Conservation (phyloP, 441 rosid species). For the Adansonia gregorii region DNA sequence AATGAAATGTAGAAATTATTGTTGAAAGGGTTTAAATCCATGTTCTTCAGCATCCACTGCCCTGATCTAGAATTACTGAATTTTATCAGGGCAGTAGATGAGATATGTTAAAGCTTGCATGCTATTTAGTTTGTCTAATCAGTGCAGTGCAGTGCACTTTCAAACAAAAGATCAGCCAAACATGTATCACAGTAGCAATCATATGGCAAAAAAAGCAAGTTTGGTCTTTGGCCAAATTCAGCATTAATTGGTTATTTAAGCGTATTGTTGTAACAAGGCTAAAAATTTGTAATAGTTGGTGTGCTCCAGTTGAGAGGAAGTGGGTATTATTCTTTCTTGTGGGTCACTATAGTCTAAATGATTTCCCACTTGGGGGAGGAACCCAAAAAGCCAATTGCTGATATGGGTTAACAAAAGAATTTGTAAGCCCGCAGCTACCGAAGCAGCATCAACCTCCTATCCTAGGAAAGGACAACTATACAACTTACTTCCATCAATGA, state of each 20-base stretch:
- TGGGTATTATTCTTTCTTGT: constrained; percentile 4
- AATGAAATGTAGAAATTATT: neutral
- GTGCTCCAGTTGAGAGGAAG: neutral
- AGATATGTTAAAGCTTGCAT: neutral
- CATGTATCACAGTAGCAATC: constrained; percentile 1
- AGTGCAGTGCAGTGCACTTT: neutral
- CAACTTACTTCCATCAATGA: neutral
- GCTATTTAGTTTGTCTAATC: no score
- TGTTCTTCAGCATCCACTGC: constrained; percentile 5
- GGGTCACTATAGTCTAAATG: neutral
- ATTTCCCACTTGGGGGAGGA: neutral
- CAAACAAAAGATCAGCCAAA: neutral
- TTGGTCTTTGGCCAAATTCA: constrained; percentile 12
- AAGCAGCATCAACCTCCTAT: constrained; percentile 5
- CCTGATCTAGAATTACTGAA: neutral
- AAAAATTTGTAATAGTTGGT: neutral
- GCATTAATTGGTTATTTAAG: neutral
- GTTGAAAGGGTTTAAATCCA: constrained; percentile 8
- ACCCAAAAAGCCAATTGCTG: neutral
- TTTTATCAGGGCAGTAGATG: neutral
- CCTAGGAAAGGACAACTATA: neutral
- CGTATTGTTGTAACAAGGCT: neutral
- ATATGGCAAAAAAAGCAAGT: neutral
- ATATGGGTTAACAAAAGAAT: constrained; percentile 4
- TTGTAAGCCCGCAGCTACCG: neutral